phyloP scores from a whole-genome alignment of 345 rosid genomes.

The Hypericum androsaemum region DNA sequence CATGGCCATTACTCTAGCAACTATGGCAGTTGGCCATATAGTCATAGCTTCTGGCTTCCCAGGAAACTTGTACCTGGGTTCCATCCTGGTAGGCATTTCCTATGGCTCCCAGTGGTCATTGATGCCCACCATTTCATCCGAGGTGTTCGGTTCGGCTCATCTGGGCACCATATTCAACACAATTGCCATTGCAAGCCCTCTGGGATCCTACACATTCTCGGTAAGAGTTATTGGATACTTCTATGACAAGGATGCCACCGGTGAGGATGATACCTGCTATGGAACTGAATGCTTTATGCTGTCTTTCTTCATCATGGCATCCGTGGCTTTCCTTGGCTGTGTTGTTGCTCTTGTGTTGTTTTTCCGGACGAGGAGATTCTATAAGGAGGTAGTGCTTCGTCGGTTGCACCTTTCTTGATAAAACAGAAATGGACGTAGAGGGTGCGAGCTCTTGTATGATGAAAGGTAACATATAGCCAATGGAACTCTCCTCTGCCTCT shows the following conservation, averaged over 20 bases:
- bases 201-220: conserved; percentile 79
- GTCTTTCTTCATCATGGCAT: conserved; percentile 68
- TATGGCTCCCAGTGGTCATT: conserved; percentile 85
- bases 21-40: conserved; percentile 49
- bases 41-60: conserved; percentile 64
- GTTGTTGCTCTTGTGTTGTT: conserved; percentile 41
- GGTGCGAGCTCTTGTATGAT: no score
- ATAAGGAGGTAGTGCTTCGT: conserved; percentile 34
- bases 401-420: conserved; percentile 17
- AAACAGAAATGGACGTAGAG: no score
- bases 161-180: conserved; percentile 90
- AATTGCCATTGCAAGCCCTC: conserved; percentile 67
- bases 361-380: conserved; percentile 52
- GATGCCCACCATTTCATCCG: conserved; percentile 71
- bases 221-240: conserved; percentile 68
- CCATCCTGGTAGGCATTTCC: conserved; percentile 62
- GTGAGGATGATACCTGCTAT: conserved; percentile 37
- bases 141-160: conserved; percentile 63
- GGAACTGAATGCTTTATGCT: conserved; percentile 67
- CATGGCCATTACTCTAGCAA: conserved; percentile 56
- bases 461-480: no score
- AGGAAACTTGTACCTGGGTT: conserved; percentile 52
- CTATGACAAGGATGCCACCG: conserved; percentile 49
- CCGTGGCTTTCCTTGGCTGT: conserved; percentile 49
- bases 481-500: no score